Evolutionary conservation across 805 yeast species (phyloP).

Genomic region (Kluyveromyces dobzhanskii): DNA sequence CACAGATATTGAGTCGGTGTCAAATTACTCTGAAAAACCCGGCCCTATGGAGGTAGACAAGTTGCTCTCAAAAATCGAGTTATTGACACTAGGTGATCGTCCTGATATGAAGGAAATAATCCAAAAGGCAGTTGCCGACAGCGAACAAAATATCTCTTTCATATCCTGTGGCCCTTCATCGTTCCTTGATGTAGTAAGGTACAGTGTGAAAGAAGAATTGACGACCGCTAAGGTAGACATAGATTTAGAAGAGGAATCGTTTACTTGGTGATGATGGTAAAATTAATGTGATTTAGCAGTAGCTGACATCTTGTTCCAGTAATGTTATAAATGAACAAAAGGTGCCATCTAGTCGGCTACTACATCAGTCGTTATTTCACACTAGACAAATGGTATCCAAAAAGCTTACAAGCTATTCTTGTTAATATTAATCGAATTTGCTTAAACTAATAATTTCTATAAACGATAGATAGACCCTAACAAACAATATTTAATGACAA

Average conservation of each 20-base stretch:
- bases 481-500: no score
- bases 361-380: no score
- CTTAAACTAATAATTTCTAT: no score
- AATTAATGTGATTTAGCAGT: no score
- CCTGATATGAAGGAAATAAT: constrained; percentile 40
- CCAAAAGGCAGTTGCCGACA: constrained; percentile 23
- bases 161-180: constrained; percentile 56
- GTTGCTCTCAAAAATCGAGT: constrained; percentile 21
- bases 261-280: constrained; percentile 17
- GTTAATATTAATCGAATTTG: no score
- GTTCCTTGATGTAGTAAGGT: constrained; percentile 50
- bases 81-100: constrained; percentile 31
- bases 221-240: constrained; percentile 21
- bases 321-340: no score
- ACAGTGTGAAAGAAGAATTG: constrained; percentile 36
- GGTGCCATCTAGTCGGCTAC: no score
- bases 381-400: no score
- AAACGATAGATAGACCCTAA: no score
- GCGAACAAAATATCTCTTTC: constrained; percentile 42
- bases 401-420: no score
- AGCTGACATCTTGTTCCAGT: no score
- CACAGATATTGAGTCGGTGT: background rate
- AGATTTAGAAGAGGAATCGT: constrained; percentile 29
- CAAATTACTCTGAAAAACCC: constrained; percentile 6
- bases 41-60: background rate